phyloP scores from a whole-genome alignment of 768 basidiomycete species.

The Boletus rufocinnamomeus region DNA sequence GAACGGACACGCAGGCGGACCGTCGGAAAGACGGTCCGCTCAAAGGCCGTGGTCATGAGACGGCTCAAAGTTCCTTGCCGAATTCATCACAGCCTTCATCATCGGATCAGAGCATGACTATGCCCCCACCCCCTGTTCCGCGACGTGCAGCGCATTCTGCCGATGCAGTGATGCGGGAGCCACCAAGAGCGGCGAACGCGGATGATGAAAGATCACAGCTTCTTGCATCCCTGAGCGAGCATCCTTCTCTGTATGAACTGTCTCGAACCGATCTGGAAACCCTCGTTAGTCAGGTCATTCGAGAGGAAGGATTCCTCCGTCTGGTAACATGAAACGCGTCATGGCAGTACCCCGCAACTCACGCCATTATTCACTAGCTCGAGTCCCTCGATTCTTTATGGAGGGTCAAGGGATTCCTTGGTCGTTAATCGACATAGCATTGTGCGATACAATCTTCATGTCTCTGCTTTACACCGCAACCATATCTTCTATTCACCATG shows the following conservation, averaged over 20 bases:
- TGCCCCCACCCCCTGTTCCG: constrained; percentile 37
- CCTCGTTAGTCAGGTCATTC: constrained; percentile 59
- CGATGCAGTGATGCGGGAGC: constrained; percentile 7
- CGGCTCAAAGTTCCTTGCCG: constrained; percentile 27
- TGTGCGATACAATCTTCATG: background rate
- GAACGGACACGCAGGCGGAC: constrained; percentile 4
- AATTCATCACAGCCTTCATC: constrained; percentile 37
- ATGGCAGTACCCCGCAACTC: constrained; percentile 7
- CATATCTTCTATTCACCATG: background rate
- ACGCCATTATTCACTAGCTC: constrained; percentile 42
- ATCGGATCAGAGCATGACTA: constrained; percentile 25
- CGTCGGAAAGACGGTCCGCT: background rate
- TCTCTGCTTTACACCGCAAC: constrained; percentile 1
- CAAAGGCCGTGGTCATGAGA: constrained; percentile 8
- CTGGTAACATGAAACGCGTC: constrained; percentile 51
- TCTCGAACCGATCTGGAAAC: constrained; percentile 53
- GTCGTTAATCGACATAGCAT: constrained; percentile 12
- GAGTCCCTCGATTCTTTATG: constrained; percentile 56
- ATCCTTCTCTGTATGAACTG: constrained; percentile 54
- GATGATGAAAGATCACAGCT: constrained; percentile 25
- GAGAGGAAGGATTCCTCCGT: constrained; percentile 74
- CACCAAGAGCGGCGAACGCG: constrained; percentile 9
- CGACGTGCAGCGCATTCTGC: constrained; percentile 11
- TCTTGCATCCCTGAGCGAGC: constrained; percentile 44
- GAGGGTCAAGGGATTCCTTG: constrained; percentile 45